Conservation (phyloP, 305 asterid species). For the Andrographis paniculata region DNA sequence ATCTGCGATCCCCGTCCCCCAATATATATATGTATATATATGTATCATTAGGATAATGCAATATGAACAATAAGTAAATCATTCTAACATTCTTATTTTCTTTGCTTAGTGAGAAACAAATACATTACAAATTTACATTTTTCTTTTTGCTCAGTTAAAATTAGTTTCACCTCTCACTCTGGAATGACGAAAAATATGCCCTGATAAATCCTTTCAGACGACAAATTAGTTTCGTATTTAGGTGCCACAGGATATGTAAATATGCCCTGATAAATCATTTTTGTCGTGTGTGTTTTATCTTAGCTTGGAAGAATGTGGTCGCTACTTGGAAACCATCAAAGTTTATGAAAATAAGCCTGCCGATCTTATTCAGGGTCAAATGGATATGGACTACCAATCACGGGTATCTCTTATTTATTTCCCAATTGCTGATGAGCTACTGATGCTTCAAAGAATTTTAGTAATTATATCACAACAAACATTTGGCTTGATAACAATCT, state of each 20-base stretch:
- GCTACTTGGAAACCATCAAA: slow-evolving; percentile 91
- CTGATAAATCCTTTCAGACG: slow-evolving; percentile 2
- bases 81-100: too few species aligned
- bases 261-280: slow-evolving; percentile 10
- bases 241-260: not conserved
- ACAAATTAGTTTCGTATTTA: not conserved
- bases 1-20: too few species aligned
- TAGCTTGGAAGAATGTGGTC: slow-evolving; percentile 97
- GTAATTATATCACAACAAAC: not conserved
- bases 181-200: slow-evolving; percentile 3
- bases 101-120: too few species aligned
- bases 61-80: too few species aligned
- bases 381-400: slow-evolving; percentile 89
- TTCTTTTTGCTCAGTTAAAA: slow-evolving; percentile 10
- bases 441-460: slow-evolving; percentile 1
- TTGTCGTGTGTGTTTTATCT: slow-evolving; percentile 9
- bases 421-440: slow-evolving; percentile 1
- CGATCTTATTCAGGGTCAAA: slow-evolving; percentile 93
- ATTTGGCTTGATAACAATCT: not conserved
- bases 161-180: not conserved
- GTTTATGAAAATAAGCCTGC: slow-evolving; percentile 95
- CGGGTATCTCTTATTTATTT: slow-evolving; percentile 40
- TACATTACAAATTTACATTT: not conserved
- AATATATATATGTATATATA: too few species aligned
- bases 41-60: not conserved